Evolutionary conservation across 257 asterid species (phyloP), one percentile per base, ranked within the genome.

Genomic region (Nicotiana undulata): DNA sequence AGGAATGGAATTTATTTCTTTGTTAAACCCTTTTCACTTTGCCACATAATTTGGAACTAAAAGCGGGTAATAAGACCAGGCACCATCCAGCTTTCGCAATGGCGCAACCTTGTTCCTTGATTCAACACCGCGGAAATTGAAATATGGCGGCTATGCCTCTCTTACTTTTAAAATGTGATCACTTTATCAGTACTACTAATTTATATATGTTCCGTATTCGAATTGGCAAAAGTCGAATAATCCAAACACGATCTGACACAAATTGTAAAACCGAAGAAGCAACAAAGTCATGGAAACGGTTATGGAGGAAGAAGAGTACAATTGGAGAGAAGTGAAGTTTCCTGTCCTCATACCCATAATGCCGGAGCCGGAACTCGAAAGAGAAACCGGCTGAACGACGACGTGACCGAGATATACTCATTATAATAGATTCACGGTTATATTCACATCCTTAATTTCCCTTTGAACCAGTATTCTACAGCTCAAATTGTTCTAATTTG

Each of bases 401-500:
- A 64, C 89, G 99, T 78, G 99, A 98, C 34, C 93, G 98, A 5
- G 97, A 93, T 66, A 86, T 95, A 7, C 28, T 95, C 51, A 82
- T 95, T 79, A 97, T 96, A 0, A 89, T 95, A 32, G 99, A 95
- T 89, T 29, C 98, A 95, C 55, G 97, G 97, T 93, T n/a, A 88
- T 24, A 40, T 1, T 9, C 13, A 1, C 5, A 49, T 22, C 56
- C 40, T 16, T 64, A 63, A 24, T 76, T 66, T 74, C 18, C 52
- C 18, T 37, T 26, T 37, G 46, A 40, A 40, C 32, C 32, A 29
- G 32, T 29, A 29, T 29, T 22, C 2, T 77, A 34, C 0, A 55
- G 13, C 26, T 83, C 68, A 18, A 32, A 51, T 60, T 77, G 15
- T 64, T 11, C 44, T 72, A 18, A 58, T 59, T 61, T 18, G 53